Evolutionary conservation across 1,284 basidiomycete species (phyloP).

Genomic region (Phellopilus nigrolimitatus): DNA sequence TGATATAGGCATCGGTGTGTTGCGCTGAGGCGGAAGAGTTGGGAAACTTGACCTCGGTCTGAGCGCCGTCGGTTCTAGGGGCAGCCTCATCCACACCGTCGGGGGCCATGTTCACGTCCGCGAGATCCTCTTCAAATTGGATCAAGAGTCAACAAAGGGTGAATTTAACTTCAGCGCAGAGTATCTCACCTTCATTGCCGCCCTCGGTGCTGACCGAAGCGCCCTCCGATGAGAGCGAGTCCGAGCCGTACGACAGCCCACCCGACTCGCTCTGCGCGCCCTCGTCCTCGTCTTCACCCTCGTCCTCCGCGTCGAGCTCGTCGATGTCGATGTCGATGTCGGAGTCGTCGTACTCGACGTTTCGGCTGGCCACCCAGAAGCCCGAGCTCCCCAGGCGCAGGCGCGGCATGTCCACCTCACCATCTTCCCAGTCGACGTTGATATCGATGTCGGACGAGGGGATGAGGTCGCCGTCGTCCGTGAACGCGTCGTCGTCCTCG

Average conservation of each 20-base stretch:
- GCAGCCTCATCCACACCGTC: background rate
- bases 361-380: background rate
- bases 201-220: conserved; percentile 3
- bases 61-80: background rate
- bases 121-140: background rate
- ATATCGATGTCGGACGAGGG: conserved; percentile 38
- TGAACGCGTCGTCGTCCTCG: conserved; percentile 42
- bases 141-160: too few relatives aligned
- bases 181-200: background rate
- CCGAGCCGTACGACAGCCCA: conserved; percentile 23
- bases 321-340: conserved; percentile 31
- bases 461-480: conserved; percentile 22
- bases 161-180: too few relatives aligned
- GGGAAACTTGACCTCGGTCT: conserved; percentile 2
- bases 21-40: background rate
- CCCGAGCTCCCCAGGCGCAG: background rate
- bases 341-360: too few relatives aligned
- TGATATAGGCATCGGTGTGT: background rate
- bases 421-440: conserved; percentile 32
- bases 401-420: conserved; percentile 28
- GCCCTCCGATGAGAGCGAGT: conserved; percentile 9
- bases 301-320: conserved; percentile 32
- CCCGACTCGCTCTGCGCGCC: background rate
- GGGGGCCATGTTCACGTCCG: conserved; percentile 3
- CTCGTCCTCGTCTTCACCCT: conserved; percentile 22